phyloP scores from a whole-genome alignment of 495 filamentous ascomycete species.

The Penicillium flavigenum region DNA sequence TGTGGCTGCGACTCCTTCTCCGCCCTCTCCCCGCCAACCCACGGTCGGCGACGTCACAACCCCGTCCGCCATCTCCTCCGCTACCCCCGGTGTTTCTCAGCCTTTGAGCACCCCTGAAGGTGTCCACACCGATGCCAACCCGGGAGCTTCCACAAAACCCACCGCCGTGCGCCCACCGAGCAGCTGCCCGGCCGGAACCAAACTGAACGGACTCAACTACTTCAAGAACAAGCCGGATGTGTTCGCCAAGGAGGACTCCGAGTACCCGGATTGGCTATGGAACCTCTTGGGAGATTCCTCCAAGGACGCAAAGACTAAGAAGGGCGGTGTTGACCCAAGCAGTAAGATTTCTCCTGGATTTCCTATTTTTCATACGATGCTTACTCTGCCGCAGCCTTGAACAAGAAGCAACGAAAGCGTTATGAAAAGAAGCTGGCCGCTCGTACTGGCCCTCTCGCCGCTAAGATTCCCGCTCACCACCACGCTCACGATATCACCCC shows the following conservation, averaged over 20 bases:
- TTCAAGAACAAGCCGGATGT: conserved; percentile 73
- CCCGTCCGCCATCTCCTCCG: conserved; percentile 44
- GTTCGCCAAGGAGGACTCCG: conserved; percentile 73
- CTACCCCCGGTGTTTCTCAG: conserved; percentile 47
- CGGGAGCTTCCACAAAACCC: conserved; percentile 28
- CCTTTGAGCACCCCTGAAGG: conserved; percentile 46
- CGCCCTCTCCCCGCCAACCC: conserved; percentile 51
- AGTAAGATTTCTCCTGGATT: conserved; percentile 55
- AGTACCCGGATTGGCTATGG: conserved; percentile 95
- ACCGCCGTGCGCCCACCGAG: conserved; percentile 37
- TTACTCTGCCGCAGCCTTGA: conserved; percentile 36
- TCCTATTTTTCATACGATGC: conserved; percentile 7
- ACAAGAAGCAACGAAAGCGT: conserved; percentile 59
- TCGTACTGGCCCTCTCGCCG: conserved; percentile 62
- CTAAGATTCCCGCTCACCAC: conserved; percentile 77
- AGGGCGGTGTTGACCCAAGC: conserved; percentile 44
- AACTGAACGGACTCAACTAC: conserved; percentile 80
- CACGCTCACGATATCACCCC: conserved; percentile 81
- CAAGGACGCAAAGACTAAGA: conserved; percentile 36
- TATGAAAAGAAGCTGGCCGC: conserved; percentile 64
- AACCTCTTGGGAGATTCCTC: conserved; percentile 57
- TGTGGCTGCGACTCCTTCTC: conserved; percentile 51
- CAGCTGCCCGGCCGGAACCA: conserved; percentile 66
- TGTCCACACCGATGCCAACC: conserved; percentile 33
- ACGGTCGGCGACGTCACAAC: conserved; percentile 35